phyloP scores from a whole-genome alignment of 331 rosid genomes.

The Quercus tomentella region DNA sequence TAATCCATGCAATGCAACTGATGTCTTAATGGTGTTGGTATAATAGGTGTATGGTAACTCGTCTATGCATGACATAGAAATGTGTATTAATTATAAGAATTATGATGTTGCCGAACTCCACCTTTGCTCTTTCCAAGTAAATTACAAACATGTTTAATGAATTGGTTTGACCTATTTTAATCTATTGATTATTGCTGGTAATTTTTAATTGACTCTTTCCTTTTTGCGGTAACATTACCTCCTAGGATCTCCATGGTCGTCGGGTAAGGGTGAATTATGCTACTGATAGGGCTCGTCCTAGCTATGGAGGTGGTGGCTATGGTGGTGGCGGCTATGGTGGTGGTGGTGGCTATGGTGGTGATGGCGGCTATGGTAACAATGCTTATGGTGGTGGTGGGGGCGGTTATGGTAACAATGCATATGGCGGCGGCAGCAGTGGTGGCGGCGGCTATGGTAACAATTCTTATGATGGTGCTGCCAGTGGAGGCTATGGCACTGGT shows the following conservation, averaged over 20 bases:
- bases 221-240: background rate
- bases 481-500: slow-evolving; percentile 20
- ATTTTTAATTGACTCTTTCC: background rate
- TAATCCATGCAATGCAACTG: background rate
- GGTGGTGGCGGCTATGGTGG: slow-evolving; percentile 28
- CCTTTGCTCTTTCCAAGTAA: background rate
- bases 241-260: slow-evolving; percentile 78
- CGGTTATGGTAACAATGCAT: slow-evolving; percentile 3
- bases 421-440: slow-evolving; percentile 22
- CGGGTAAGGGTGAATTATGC: slow-evolving; percentile 56
- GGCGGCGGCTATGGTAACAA: slow-evolving; percentile 19
- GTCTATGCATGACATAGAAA: background rate
- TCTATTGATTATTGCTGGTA: background rate
- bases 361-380: slow-evolving; percentile 2
- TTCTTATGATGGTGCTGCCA: slow-evolving; percentile 15
- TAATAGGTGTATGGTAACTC: background rate
- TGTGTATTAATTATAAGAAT: background rate
- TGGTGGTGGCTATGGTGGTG: slow-evolving; percentile 18
- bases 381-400: background rate
- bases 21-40: background rate
- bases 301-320: slow-evolving; percentile 30
- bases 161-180: background rate
- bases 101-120: background rate
- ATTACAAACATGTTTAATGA: background rate
- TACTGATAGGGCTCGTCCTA: slow-evolving; percentile 51